Base-by-base conservation (phyloP, 1,284 basidiomycete genomes). In the Mycosarcoma mackinlayi region DNA sequence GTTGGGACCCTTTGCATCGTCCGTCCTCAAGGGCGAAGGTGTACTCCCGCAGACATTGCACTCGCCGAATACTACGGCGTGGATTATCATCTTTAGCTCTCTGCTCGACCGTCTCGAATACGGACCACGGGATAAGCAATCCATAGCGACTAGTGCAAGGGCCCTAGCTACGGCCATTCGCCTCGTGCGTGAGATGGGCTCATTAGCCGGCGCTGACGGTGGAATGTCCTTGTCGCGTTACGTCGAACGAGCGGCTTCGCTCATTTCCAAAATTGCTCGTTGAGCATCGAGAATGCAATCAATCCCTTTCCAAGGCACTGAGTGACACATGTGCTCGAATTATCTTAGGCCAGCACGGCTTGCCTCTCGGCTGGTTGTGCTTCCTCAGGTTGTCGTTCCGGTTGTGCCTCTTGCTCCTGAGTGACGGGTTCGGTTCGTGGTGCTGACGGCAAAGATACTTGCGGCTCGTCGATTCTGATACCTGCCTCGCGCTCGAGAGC, bases 401-500 rank as follows among this genome's bases (percentile, higher is more conserved):
- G 52, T 30, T 65, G 51, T 7, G 33, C 42, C 30, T 50, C 41
- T 21, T 24, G 39, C 23, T 55, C 42, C n/a, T 54, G 46, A 13
- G 50, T 19, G 25, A 74, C 58, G 2, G 67, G 71, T 11, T 65
- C 61, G 33, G 61, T 71, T 24, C 48, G 53, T 7, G 71, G 71
- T 41, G 59, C 71, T 0, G 51, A 57, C 4, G 71, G 71, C 8
- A 74, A 33, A n/a, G 14, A 4, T 47, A 71, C 49, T 28, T 54
- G 23, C 14, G 59, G 55, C 33, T 64, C 58, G 50, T 53, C 31
- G 46, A 21, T 21, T 6, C 46, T 24, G 24, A 59, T 61, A 25
- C 45, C 58, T 5, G 67, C 62, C 58, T 74, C 67, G 45, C 60
- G 59, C n/a, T 75, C 64, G 31, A 79, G 68, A 5, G 50, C 53